Base-by-base conservation (phyloP, 257 asterid species). In the Schizonepeta tenuifolia region DNA sequence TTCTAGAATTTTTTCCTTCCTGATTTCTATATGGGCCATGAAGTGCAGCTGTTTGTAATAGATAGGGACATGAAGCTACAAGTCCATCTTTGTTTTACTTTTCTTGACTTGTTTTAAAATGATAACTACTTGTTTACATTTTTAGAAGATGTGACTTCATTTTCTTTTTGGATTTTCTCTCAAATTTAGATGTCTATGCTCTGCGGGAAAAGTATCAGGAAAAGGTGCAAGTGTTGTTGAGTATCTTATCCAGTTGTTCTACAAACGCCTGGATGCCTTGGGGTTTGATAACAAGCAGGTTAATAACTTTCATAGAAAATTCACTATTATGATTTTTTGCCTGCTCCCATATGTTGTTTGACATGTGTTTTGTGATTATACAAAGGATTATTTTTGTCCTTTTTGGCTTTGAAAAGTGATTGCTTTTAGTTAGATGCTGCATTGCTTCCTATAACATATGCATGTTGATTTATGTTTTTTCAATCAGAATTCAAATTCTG, bases 271-370 rank as follows among this genome's bases (percentile, higher is more conserved):
- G 71, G 96, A 83, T 71, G 84, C 93, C 66, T 81, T 92, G 70
- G 97, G 96, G 63, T 83, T 90, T 14, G 89, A 88, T 75, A 87
- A 90, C 79, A 86, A 90, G 75, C 96, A 95, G 99, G 99, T 95
- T 76, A 17, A 70, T 86, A 72, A 57, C 55, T 73, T 61, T 44
- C 17, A 55, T 69, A 35, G 26, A 50, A 62, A 67, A 53, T 76
- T 59, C 43, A 41, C 33, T 53, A 24, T 58, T 62, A 9, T 62
- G 71, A 46, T 62, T 73, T 72, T 33, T 38, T 56, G 24, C 31
- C 4, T 9, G 59, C 81, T 46, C 69, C 53, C 44, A 18, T 77
- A 50, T 50, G 44, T 60, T 63, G 70, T 33, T 74, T 73, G 63
- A 22, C 77, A 53, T 50, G 61, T 72, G 12, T 58, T 54, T 18